Percentiles rank a stretch among this genome's conserved stretches.
phyloP scores from a whole-genome alignment of 2,329 filamentous ascomycete genomes.

The Colletotrichum acutatum region DNA sequence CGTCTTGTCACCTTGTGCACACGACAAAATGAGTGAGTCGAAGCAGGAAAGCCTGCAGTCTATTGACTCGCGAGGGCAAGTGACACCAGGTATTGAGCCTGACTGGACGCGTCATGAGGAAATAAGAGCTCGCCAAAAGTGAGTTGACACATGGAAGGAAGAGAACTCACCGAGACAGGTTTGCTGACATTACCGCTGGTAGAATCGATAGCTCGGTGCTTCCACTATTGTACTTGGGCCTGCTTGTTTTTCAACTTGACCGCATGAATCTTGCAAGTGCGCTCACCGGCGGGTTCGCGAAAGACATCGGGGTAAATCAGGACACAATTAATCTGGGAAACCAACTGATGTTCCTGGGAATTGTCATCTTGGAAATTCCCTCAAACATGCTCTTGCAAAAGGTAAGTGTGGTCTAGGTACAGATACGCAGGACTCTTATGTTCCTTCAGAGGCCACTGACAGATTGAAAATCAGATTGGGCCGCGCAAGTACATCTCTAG shows the following conservation, averaged over 20 bases:
- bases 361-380: slow-evolving; percentile 61
- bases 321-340: slow-evolving; percentile 63
- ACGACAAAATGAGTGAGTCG: background rate
- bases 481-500: slow-evolving; percentile 60
- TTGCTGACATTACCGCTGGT: background rate
- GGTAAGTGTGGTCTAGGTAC: slow-evolving; percentile 27
- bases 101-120: slow-evolving; percentile 36
- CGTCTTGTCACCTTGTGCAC: background rate
- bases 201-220: slow-evolving; percentile 60
- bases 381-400: slow-evolving; percentile 57
- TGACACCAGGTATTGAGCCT: background rate
- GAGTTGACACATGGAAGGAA: background rate
- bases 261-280: slow-evolving; percentile 64
- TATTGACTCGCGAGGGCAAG: background rate
- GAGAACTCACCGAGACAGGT: background rate
- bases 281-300: slow-evolving; percentile 58
- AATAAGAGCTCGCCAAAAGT: slow-evolving; percentile 35
- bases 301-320: slow-evolving; percentile 54
- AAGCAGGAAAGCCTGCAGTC: slow-evolving; percentile 8
- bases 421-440: rapidly evolving
- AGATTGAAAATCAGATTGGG: slow-evolving; percentile 45
- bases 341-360: slow-evolving; percentile 62
- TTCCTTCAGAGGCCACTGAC: background rate
- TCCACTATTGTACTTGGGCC: slow-evolving; percentile 58
- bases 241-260: slow-evolving; percentile 63